Conservation (phyloP, 202 grass and related monocot genomes). For the Eragrostis tef region DNA sequence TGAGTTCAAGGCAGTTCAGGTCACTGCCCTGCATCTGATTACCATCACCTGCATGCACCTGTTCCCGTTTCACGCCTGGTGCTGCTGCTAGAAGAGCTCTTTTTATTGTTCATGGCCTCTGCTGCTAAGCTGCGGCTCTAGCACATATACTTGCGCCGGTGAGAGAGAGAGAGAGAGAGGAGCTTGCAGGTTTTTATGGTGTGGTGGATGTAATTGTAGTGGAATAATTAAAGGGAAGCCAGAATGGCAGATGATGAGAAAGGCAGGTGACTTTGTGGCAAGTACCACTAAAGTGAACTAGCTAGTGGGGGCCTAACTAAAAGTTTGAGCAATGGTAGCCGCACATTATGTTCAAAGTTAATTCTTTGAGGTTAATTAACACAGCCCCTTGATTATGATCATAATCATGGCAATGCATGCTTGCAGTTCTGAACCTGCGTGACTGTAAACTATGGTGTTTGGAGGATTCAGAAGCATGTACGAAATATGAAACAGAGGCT, state of each 20-base stretch:
- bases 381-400: not conserved
- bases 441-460: too few species aligned
- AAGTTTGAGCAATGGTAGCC: conserved; percentile 37
- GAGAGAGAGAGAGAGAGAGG: conserved; percentile 36
- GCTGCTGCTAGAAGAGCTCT: conserved; percentile 39
- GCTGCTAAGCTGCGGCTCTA: conserved; percentile 38
- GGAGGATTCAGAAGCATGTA: not conserved
- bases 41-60: conserved; percentile 32
- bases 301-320: conserved; percentile 49
- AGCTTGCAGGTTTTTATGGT: conserved; percentile 47
- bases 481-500: not conserved
- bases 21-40: too few species aligned
- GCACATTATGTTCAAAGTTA: not conserved
- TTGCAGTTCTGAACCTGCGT: conserved; percentile 2
- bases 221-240: conserved; percentile 54
- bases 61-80: conserved; percentile 44
- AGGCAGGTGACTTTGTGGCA: conserved; percentile 62
- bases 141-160: not conserved
- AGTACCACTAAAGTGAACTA: conserved; percentile 54
- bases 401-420: not conserved
- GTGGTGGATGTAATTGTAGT: conserved; percentile 53
- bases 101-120: conserved; percentile 42
- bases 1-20: conserved; percentile 66
- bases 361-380: conserved; percentile 28
- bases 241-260: conserved; percentile 50